Conservation (phyloP, 768 basidiomycete genomes). For the Mycena rebaudengoi region DNA sequence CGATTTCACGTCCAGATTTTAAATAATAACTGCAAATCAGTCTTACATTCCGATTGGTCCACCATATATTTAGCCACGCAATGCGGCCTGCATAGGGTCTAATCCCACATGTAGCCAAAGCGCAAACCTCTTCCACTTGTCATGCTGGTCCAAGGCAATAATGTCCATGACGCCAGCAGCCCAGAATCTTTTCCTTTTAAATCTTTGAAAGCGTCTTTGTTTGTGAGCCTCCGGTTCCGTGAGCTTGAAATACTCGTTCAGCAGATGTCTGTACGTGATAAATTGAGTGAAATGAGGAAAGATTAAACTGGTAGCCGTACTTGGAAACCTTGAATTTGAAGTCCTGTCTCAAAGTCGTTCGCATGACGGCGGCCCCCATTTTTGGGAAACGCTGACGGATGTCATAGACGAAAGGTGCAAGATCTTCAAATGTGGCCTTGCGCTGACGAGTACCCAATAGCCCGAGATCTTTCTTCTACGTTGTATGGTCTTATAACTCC, state of each 20-base stretch:
- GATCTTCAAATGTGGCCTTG: too few relatives aligned
- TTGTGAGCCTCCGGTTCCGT: slow-evolving; percentile 31
- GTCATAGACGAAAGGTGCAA: neutral
- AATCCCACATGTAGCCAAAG: slow-evolving; percentile 38
- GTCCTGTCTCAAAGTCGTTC: slow-evolving; percentile 17
- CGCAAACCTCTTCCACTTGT: slow-evolving; percentile 53
- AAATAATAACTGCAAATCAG: slow-evolving; percentile 47
- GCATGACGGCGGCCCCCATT: slow-evolving; percentile 29
- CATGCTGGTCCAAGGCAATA: slow-evolving; percentile 50
- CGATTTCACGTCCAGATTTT: slow-evolving; percentile 29
- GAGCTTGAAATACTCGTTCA: neutral
- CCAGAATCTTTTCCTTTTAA: slow-evolving; percentile 42
- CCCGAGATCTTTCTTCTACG: too few relatives aligned
- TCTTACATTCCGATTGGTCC: slow-evolving; percentile 47
- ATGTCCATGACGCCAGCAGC: slow-evolving; percentile 52
- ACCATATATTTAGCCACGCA: slow-evolving; percentile 52
- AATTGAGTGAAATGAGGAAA: neutral
- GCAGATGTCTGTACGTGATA: too few relatives aligned
- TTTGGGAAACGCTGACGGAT: slow-evolving; percentile 16
- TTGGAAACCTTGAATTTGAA: slow-evolving; percentile 27
- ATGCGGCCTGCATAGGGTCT: slow-evolving; percentile 45
- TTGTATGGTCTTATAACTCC: too few relatives aligned
- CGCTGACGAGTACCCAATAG: too few relatives aligned
- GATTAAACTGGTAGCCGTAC: slow-evolving; percentile 1
- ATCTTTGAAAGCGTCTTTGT: slow-evolving; percentile 15